phyloP scores from a whole-genome alignment of 202 grass and related monocot genomes.

The Zoysia matrella region DNA sequence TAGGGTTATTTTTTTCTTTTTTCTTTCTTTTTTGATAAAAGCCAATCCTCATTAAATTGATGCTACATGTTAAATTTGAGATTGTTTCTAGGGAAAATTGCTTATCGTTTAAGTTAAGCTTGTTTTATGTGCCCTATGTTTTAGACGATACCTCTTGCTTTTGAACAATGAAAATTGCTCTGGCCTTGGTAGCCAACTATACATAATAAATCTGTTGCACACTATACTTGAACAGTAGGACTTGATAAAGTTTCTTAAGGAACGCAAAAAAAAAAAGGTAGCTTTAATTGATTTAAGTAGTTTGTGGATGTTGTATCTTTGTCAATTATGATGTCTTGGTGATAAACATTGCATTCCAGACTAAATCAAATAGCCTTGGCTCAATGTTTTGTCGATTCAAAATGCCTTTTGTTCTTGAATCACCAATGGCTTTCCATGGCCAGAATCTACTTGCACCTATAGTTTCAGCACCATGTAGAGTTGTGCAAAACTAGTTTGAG shows the following conservation, averaged over 20 bases:
- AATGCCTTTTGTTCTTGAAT: not conserved
- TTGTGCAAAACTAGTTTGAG: not conserved
- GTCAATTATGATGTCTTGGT: not conserved
- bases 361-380: not conserved
- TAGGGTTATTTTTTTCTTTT: too few relatives aligned
- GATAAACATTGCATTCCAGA: not conserved
- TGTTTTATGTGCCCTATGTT: not conserved
- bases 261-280: not conserved
- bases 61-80: too few relatives aligned
- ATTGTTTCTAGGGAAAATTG: too few relatives aligned
- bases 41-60: too few relatives aligned
- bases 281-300: not conserved
- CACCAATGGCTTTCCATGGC: not conserved
- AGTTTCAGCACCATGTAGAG: not conserved
- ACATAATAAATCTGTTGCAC: not conserved
- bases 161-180: not conserved
- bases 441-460: constrained; percentile 6
- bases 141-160: not conserved
- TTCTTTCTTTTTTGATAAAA: too few relatives aligned
- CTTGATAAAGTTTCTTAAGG: not conserved
- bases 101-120: not conserved
- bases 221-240: not conserved
- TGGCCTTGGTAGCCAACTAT: not conserved
- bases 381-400: not conserved
- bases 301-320: not conserved